phyloP scores from a whole-genome alignment of 2,329 filamentous ascomycete genomes.

The Aspergillus intermedius region DNA sequence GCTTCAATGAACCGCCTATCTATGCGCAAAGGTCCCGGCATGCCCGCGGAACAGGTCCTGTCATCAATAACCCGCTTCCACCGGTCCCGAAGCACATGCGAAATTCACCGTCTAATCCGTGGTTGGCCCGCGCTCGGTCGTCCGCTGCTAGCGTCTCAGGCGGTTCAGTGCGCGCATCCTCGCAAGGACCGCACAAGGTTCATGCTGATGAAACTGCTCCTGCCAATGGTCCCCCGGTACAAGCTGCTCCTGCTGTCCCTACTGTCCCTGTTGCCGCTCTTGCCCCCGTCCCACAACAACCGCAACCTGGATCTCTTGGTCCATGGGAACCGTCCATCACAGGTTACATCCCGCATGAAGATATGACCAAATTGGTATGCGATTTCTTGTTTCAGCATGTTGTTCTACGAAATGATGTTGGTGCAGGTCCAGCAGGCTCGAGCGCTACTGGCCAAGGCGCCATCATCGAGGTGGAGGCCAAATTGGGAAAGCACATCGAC shows the following conservation, averaged over 20 bases:
- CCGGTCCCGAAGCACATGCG: slow-evolving; percentile 29
- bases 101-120: slow-evolving; percentile 15
- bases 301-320: slow-evolving; percentile 25
- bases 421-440: slow-evolving; percentile 45
- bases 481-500: slow-evolving; percentile 75
- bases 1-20: slow-evolving; percentile 49
- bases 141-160: slow-evolving; percentile 9
- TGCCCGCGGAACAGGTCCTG: slow-evolving; percentile 35
- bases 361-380: slow-evolving; percentile 67
- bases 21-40: slow-evolving; percentile 42
- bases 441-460: slow-evolving; percentile 60
- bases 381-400: slow-evolving; percentile 74
- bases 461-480: slow-evolving; percentile 88
- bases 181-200: slow-evolving; percentile 8
- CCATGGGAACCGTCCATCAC: slow-evolving; percentile 57
- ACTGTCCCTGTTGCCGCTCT: too few species aligned
- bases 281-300: slow-evolving; percentile 10
- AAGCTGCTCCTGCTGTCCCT: slow-evolving; percentile 5
- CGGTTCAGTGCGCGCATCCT: slow-evolving; percentile 11
- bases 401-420: slow-evolving; percentile 58
- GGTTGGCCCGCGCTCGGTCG: slow-evolving; percentile 17
- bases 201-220: slow-evolving; percentile 20
- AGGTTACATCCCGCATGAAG: slow-evolving; percentile 63
- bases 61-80: slow-evolving; percentile 32
- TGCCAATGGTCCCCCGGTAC: slow-evolving; percentile 23